Conservation (phyloP, 148 eudicot genomes). For the Dysphania ambrosioides region DNA sequence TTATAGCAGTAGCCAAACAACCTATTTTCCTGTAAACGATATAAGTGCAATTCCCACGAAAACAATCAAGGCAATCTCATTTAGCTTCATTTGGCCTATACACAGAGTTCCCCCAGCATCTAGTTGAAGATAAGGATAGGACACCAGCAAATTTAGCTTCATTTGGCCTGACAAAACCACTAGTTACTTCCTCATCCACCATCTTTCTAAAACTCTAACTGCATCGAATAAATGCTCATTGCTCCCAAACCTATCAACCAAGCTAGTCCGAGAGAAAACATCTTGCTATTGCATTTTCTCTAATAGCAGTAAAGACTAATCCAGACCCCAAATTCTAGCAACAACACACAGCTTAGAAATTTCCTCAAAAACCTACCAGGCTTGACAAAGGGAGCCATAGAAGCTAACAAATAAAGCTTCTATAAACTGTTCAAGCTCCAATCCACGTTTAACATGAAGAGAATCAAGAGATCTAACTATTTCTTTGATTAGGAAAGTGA, state of each 20-base stretch:
- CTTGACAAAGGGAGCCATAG: constrained; percentile 35
- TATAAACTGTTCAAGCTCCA: constrained; percentile 41
- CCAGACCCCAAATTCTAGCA: constrained; percentile 45
- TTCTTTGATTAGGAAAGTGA: constrained; percentile 42
- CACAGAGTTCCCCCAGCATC: constrained; percentile 29
- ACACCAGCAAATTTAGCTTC: constrained; percentile 63
- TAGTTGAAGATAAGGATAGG: constrained; percentile 45
- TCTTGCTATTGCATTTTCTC: constrained; percentile 39
- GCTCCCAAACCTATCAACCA: constrained; percentile 44
- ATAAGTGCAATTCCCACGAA: constrained; percentile 49
- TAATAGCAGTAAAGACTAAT: constrained; percentile 39
- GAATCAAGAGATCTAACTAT: constrained; percentile 37
- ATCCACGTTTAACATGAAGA: constrained; percentile 41
- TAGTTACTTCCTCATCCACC: constrained; percentile 29
- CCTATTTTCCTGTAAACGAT: constrained; percentile 53
- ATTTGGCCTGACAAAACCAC: constrained; percentile 39
- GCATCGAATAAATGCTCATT: constrained; percentile 36
- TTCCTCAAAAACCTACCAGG: constrained; percentile 43
- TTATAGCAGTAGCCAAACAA: constrained; percentile 35
- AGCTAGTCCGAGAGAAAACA: constrained; percentile 63
- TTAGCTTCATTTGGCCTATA: constrained; percentile 59
- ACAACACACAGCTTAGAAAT: constrained; percentile 42
- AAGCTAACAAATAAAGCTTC: constrained; percentile 42
- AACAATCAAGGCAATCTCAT: constrained; percentile 34
- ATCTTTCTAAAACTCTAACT: constrained; percentile 40